A percentile compares a stretch with the other conserved stretches of the same genome.
phyloP scores from a whole-genome alignment of 495 filamentous ascomycete genomes.

The Neurospora sp. region DNA sequence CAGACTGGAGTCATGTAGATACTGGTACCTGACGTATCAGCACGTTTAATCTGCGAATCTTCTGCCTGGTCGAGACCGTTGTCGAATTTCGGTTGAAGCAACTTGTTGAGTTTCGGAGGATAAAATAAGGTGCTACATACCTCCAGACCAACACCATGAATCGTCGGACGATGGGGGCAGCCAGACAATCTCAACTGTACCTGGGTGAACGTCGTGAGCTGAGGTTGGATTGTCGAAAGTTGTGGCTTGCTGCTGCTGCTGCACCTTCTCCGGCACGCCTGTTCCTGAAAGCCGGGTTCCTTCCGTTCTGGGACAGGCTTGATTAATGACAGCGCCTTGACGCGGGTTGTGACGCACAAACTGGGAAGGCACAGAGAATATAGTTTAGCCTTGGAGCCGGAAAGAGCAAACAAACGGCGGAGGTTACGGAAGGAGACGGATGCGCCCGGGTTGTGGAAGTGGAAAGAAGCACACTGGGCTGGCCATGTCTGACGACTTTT shows the following conservation, averaged over 20 bases:
- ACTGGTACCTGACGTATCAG: neutral
- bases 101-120: neutral
- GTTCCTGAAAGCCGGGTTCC: neutral
- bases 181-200: neutral
- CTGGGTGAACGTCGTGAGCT: neutral
- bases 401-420: neutral
- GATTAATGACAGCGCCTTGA: neutral
- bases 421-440: neutral
- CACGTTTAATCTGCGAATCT: neutral
- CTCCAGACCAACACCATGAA: neutral
- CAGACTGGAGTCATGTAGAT: neutral
- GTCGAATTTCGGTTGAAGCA: neutral
- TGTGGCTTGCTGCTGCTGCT: neutral
- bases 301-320: neutral
- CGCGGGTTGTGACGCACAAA: neutral
- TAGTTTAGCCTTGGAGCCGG: neutral
- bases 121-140: neutral
- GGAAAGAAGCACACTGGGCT: neutral
- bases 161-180: neutral
- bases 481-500: neutral
- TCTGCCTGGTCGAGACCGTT: neutral
- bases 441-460: neutral
- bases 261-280: neutral
- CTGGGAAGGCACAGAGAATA: neutral
- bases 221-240: neutral